Conservation (phyloP, 352 stramenopile genomes). For the Blastocystis sp. region DNA sequence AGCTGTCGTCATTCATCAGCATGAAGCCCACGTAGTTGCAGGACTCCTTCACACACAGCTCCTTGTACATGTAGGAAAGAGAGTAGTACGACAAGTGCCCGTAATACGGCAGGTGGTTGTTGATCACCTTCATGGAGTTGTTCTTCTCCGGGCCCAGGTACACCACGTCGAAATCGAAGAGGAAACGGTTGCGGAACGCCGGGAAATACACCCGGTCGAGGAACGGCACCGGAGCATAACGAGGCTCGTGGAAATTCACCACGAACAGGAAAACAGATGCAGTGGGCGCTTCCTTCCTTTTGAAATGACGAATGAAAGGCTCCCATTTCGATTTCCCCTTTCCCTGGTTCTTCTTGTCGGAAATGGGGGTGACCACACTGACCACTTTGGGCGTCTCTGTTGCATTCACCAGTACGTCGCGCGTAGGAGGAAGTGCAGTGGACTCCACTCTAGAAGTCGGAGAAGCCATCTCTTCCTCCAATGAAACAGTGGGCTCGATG, state of each 20-base stretch:
- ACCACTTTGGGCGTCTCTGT: no score
- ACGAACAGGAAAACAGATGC: slow-evolving; percentile 40
- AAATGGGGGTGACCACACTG: no score
- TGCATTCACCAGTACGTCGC: no score
- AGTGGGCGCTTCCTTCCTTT: background rate
- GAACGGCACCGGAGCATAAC: slow-evolving; percentile 9
- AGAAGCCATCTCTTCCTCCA: no score
- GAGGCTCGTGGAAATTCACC: slow-evolving; percentile 45
- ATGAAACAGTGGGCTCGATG: no score
- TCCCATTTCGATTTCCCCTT: background rate
- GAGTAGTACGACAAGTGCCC: slow-evolving; percentile 44
- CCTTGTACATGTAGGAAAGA: slow-evolving; percentile 2
- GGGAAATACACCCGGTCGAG: slow-evolving; percentile 6
- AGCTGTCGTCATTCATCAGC: slow-evolving; percentile 56
- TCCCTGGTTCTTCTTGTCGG: no score
- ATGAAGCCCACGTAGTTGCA: slow-evolving; percentile 20
- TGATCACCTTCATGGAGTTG: background rate
- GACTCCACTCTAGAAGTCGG: no score
- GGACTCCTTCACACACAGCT: slow-evolving; percentile 5
- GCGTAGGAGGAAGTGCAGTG: no score
- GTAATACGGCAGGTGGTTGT: background rate
- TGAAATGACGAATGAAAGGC: slow-evolving; percentile 20
- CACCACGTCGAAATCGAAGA: slow-evolving; percentile 49
- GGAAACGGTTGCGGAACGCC: slow-evolving; percentile 8
- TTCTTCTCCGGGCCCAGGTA: background rate